A percentile compares a stretch with the other conserved stretches of the same genome.
Conservation (phyloP, 2,329 filamentous ascomycete species). For the Ophiostoma himal-ulmi region DNA sequence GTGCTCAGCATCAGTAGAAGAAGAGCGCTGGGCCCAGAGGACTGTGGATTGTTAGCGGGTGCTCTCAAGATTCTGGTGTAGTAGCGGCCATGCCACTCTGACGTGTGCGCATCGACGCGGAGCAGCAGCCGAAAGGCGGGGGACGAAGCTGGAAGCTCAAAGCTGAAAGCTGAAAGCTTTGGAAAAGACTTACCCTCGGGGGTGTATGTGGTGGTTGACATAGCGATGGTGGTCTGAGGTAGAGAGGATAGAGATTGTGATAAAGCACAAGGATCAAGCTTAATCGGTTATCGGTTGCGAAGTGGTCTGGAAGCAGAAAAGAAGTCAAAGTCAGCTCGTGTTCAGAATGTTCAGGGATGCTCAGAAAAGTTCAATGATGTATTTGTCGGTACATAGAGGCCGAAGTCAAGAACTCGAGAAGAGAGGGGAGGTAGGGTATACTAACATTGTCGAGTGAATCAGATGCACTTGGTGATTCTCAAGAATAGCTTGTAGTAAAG, state of each 20-base stretch:
- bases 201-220: conserved; percentile 31
- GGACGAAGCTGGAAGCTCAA: not conserved
- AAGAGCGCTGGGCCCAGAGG: conserved; percentile 97
- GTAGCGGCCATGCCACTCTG: not conserved
- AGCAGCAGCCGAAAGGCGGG: no score
- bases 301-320: not conserved
- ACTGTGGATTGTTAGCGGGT: conserved; percentile 48
- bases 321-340: not conserved
- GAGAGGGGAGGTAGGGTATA: not conserved
- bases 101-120: not conserved
- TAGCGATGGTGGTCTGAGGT: conserved; percentile 21
- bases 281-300: not conserved
- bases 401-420: not conserved
- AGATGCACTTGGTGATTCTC: not conserved
- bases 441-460: conserved; percentile 6
- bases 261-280: not conserved
- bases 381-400: not conserved
- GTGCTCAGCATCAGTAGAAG: conserved; percentile 67
- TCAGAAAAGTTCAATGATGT: not conserved
- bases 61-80: not conserved
- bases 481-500: not conserved
- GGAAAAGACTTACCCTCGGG: conserved; percentile 37
- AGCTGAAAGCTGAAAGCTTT: not conserved
- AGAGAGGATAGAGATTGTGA: not conserved
- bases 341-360: not conserved